Conservation (phyloP, 2,329 filamentous ascomycete species). For the Arachnopeziza araneosa region DNA sequence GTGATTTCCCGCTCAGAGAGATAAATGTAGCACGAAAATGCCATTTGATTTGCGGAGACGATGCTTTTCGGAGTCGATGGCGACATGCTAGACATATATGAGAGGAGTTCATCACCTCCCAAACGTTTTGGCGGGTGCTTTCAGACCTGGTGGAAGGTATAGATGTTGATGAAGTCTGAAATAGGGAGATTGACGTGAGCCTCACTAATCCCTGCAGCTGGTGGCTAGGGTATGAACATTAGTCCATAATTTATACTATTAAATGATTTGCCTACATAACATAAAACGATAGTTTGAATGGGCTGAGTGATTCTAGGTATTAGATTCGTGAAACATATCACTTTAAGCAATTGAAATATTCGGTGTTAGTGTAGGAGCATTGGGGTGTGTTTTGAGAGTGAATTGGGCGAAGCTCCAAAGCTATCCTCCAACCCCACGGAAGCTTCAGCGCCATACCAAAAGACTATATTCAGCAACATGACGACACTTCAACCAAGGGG, state of each 20-base stretch:
- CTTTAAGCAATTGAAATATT: too few relatives aligned
- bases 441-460: neutral
- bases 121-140: neutral
- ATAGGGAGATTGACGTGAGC: neutral
- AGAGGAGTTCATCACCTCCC: conserved; percentile 22
- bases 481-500: conserved; percentile 68
- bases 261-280: too few relatives aligned
- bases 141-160: neutral
- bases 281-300: too few relatives aligned
- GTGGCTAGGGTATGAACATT: too few relatives aligned
- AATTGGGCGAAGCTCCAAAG: neutral
- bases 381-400: too few relatives aligned
- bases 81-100: conserved; percentile 29
- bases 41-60: conserved; percentile 15
- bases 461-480: conserved; percentile 46
- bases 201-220: neutral
- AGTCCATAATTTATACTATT: too few relatives aligned
- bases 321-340: too few relatives aligned
- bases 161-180: neutral
- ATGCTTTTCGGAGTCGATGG: conserved; percentile 16
- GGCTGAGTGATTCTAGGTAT: too few relatives aligned
- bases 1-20: conserved; percentile 17
- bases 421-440: neutral
- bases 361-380: too few relatives aligned
- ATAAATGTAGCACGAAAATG: conserved; percentile 24